Evolutionary conservation across 176 grass and related monocot species (phyloP), one percentile per base, ranked within the genome.

Genomic region (Ananas comosus): DNA sequence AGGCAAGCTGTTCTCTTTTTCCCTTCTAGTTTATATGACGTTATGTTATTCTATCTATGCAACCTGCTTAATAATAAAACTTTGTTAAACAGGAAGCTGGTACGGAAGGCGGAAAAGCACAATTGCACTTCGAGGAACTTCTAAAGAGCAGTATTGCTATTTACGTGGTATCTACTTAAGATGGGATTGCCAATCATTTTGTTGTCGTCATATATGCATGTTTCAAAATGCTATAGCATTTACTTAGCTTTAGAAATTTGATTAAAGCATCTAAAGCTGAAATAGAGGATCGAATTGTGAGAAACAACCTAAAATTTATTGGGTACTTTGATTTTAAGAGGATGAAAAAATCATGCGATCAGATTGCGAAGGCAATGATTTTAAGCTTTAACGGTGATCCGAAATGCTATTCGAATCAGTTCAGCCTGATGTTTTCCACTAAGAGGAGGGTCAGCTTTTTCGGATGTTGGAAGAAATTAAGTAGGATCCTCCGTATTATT

Each of bases 91-190:
- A 97, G 89, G 94, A 97, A 90, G 89, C 94, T 80, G 86, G 86
- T 68, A 89, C 86, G 12, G 94, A 85, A 23, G 86, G 89, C 71
- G 89, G 89, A 65, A 97, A 92, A 71, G 74, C 87, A 68, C 94
- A 92, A 76, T 71, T 90, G 74, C 86, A 97, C 66, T 97, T 97
- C 0, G 94, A 97, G 82, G 89, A 97, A 64, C 76, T 92, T 81
- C 79, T 97, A 65, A 97, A 92, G 82, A 97, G 94, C 85, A 97
- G 92, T 51, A 97, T 97, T 48, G 84, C 83, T 70, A 80, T 92
- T 63, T 97, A 97, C 80, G 94, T 97, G 87, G 94, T 99, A 89
- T 87, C 70, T 85, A 66, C 10, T 68, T 11, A 61, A 2, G 16
- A 21, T 18, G 21, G 56, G 56, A 61, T 61, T 22, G 21, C 9